phyloP scores from a whole-genome alignment of 306 rosid genomes.

The Lathyrus tuberosus region DNA sequence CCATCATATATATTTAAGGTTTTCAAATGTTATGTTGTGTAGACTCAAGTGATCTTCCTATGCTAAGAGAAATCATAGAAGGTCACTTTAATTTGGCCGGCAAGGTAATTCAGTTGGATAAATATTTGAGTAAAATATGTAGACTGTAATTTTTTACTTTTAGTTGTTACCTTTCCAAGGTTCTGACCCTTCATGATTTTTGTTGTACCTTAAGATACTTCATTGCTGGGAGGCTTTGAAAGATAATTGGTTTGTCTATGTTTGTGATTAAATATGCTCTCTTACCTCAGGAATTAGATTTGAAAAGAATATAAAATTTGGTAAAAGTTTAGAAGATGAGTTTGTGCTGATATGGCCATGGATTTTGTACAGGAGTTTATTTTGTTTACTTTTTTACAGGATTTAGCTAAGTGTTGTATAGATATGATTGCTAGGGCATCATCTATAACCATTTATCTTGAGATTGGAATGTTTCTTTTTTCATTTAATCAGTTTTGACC shows the following conservation, averaged over 20 bases:
- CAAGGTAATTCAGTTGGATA: conserved; percentile 59
- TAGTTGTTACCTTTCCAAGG: conserved; percentile 5
- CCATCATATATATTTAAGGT: neutral
- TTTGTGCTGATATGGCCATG: too few relatives aligned
- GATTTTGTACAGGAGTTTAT: too few relatives aligned
- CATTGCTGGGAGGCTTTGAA: conserved; percentile 47
- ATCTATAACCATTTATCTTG: too few relatives aligned
- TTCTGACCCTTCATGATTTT: conserved; percentile 30
- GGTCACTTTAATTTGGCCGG: conserved; percentile 58
- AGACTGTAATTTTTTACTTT: neutral
- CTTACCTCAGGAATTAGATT: too few relatives aligned
- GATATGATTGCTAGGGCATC: too few relatives aligned
- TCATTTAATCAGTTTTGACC: too few relatives aligned
- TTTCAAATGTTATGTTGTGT: conserved; percentile 11
- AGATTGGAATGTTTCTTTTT: too few relatives aligned
- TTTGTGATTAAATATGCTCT: too few relatives aligned
- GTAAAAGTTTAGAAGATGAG: too few relatives aligned
- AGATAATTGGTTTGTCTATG: conserved; percentile 50
- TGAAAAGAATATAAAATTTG: too few relatives aligned
- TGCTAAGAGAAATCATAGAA: conserved; percentile 54
- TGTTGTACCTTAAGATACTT: conserved; percentile 53
- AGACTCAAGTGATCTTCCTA: conserved; percentile 49
- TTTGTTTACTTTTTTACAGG: too few relatives aligned
- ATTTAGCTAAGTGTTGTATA: too few relatives aligned
- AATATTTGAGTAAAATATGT: neutral